Base-by-base conservation (phyloP, 768 basidiomycete species). In the Suillus plorans region DNA sequence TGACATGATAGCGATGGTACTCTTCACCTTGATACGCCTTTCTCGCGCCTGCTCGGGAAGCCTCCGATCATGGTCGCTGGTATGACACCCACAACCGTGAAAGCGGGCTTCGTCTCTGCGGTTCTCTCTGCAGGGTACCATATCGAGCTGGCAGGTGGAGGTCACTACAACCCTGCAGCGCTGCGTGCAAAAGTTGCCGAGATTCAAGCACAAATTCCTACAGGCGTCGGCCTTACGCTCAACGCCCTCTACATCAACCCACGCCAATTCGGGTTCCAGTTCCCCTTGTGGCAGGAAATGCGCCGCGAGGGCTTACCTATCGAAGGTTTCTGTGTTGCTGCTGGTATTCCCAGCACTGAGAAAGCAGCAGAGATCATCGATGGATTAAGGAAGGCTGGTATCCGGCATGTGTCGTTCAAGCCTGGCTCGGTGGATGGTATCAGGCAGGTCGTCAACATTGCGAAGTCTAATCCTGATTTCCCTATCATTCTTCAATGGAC, bases 401-500 rank as follows among this genome's bases (percentile, higher is more conserved):
- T 99, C 77, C 93, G 91, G 78, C 97, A 99, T 74, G 88, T 99
- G 67, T 86, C 95, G 0, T 97, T 99, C 88, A 99, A 99, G 82
- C 97, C 97, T 28, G 97, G 97, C 66, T 97, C 95, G 14, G 90
- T 98, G 62, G 97, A 99, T 67, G 97, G 97, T 61, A 97, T 99
- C 70, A 90, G 95, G 50, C 97, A 99, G 78, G 97, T 99, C 66
- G 83, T 98, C 77, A 96, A 89, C 81, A 99, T 99, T 68, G 97
- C 97, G 36, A 85, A 91, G 44, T 85, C 94, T 61, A 95, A 98
- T 77, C 91, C 97, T 39, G 89, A 94, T 79, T 99, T 94, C 84
- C 97, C 97, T 10, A 89, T 99, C 78, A 96, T 99, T 78, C 81
- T 98, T 67, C 97, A 99, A 74, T 99, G 97, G 97, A 99, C 97